A percentile compares a stretch with the other conserved stretches of the same genome.
These are phyloP conservation scores for Huntiella decipiens DNA, from an alignment of 2,329 filamentous ascomycete genomes.

Conservation along the genomic window DNA sequence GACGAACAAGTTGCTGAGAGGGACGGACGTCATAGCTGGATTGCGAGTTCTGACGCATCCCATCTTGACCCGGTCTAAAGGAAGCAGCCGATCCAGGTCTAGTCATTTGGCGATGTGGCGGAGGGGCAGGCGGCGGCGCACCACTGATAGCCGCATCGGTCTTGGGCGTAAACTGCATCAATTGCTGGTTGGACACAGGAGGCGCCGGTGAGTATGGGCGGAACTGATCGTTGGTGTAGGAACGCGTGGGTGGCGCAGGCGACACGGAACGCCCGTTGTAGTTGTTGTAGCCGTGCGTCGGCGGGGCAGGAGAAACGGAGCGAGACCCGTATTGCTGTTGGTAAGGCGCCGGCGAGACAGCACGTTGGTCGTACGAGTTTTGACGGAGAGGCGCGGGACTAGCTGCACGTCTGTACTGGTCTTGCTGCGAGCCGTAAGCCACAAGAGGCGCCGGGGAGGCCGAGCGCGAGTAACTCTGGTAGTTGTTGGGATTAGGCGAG, in stretches of 20 bases:
- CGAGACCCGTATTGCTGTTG: constrained; percentile 9
- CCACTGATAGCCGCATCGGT: constrained; percentile 22
- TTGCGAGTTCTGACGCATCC: constrained; percentile 12
- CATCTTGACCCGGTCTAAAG: constrained; percentile 17
- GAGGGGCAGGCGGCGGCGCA: constrained; percentile 62
- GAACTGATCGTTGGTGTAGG: constrained; percentile 17
- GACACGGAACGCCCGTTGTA: constrained; percentile 16
- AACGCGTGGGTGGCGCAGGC: constrained; percentile 18
- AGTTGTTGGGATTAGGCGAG: constrained; percentile 17
- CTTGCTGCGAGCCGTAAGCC: constrained; percentile 13
- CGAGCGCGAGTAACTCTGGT: constrained; percentile 16
- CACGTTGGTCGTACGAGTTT: constrained; percentile 11
- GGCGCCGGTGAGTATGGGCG: constrained; percentile 12
- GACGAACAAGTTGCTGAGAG: constrained; percentile 14
- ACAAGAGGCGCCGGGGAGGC: constrained; percentile 22
- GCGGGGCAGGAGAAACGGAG: constrained; percentile 13
- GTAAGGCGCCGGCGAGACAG: constrained; percentile 6
- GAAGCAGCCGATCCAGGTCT: constrained; percentile 22
- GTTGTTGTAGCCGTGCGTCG: constrained; percentile 8
- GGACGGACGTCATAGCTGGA: constrained; percentile 14
- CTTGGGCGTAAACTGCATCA: constrained; percentile 4
- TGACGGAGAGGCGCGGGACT: constrained; percentile 11
- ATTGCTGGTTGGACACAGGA: constrained; percentile 8
- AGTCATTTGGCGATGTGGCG: constrained; percentile 54
- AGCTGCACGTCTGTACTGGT: constrained; percentile 16